Evolutionary conservation across 805 yeast genomes (phyloP).

Genomic region (Wickerhamiella parazyma): DNA sequence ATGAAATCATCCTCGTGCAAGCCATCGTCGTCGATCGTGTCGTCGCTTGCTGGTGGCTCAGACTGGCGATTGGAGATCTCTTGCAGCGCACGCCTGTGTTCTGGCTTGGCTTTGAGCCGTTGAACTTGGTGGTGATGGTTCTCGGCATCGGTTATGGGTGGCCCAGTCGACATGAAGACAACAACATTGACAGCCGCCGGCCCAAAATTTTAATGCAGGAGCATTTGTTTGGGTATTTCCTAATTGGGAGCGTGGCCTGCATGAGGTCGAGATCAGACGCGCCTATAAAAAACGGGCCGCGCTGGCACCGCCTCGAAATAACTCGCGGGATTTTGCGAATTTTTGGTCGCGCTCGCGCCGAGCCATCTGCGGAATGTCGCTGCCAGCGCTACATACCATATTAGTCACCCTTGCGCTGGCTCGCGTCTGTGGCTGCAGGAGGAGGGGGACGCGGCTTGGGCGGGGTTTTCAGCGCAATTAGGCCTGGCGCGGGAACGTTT

Average conservation of each 20-base stretch:
- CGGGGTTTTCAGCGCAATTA: too few relatives aligned
- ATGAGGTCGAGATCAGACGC: not conserved
- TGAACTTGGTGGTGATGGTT: not conserved
- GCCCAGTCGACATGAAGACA: slow-evolving; percentile 8
- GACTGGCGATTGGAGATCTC: slow-evolving; percentile 8
- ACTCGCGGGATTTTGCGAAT: too few relatives aligned
- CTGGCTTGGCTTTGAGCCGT: not conserved
- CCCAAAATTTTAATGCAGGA: slow-evolving; percentile 9
- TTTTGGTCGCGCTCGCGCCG: too few relatives aligned
- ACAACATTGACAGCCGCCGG: slow-evolving; percentile 2
- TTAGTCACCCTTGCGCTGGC: too few relatives aligned
- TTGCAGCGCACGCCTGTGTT: slow-evolving; percentile 2
- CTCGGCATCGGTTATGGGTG: slow-evolving; percentile 8
- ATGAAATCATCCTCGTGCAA: slow-evolving; percentile 14
- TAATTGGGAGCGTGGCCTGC: slow-evolving; percentile 7
- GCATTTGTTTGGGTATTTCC: slow-evolving; percentile 8
- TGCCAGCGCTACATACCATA: too few relatives aligned
- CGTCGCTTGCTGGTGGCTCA: slow-evolving; percentile 11
- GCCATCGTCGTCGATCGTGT: slow-evolving; percentile 14
- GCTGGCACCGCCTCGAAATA: too few relatives aligned
- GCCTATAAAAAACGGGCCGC: too few relatives aligned
- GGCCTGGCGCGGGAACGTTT: too few relatives aligned
- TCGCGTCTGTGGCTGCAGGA: too few relatives aligned
- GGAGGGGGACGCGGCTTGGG: too few relatives aligned
- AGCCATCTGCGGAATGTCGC: too few relatives aligned